phyloP scores from a whole-genome alignment of 495 filamentous ascomycete genomes.

The Daldinia concentrica region DNA sequence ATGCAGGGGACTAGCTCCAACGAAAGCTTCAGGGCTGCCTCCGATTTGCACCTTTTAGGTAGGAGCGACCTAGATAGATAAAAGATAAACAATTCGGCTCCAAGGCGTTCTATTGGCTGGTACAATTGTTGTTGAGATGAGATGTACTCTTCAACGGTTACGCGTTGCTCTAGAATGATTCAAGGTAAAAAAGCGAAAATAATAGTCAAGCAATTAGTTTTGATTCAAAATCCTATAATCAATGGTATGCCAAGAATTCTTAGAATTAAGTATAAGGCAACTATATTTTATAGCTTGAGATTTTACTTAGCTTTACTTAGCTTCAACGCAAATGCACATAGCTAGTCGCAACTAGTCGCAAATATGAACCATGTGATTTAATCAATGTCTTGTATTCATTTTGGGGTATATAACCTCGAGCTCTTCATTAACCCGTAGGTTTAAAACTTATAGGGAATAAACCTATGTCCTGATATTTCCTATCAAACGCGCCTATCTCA shows the following conservation, averaged over 20 bases:
- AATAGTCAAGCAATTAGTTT: background rate
- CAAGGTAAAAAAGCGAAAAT: background rate
- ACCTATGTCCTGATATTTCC: background rate
- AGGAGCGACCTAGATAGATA: background rate
- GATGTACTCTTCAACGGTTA: background rate
- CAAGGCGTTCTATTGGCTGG: background rate
- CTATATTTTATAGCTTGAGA: background rate
- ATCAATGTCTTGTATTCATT: slow-evolving; percentile 18
- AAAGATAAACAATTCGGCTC: background rate
- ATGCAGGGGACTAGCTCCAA: background rate
- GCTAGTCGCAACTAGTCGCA: background rate
- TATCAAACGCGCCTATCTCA: slow-evolving; percentile 10
- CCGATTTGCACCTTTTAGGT: background rate
- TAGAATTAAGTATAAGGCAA: no score
- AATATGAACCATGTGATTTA: background rate
- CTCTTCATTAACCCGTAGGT: background rate
- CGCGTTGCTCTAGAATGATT: background rate
- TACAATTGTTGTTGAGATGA: background rate
- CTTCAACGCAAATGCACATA: background rate
- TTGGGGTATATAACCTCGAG: slow-evolving; percentile 2
- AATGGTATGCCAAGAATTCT: no score
- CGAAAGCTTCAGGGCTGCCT: background rate
- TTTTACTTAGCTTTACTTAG: background rate
- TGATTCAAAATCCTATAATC: no score
- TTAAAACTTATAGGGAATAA: background rate